These are phyloP conservation scores for Fusarium sp. DNA, from an alignment of 2,329 filamentous ascomycete genomes.

Conservation along the genomic window DNA sequence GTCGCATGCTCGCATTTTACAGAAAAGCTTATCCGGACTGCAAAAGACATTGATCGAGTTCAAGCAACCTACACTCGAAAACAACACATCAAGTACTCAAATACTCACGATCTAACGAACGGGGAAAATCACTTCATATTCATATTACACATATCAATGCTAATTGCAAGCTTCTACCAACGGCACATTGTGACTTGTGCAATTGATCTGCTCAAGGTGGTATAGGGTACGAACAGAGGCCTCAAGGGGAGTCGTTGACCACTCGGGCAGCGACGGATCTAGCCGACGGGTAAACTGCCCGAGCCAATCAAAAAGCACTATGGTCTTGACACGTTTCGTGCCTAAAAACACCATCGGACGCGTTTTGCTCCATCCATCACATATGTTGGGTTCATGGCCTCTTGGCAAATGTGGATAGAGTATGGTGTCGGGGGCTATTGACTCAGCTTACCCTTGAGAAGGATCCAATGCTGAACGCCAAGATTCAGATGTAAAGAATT, in stretches of 20 bases:
- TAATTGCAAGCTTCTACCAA: accelerated
- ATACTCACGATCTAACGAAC: too few relatives aligned
- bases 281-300: neutral
- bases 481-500: neutral
- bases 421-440: neutral
- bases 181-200: neutral
- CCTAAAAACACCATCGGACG: neutral
- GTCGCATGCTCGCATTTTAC: accelerated
- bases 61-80: too few relatives aligned
- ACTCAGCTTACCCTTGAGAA: neutral
- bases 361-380: neutral
- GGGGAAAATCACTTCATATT: too few relatives aligned
- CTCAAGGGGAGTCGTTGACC: accelerated
- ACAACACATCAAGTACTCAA: too few relatives aligned
- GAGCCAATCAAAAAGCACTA: neutral
- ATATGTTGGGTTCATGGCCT: neutral
- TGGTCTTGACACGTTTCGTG: neutral
- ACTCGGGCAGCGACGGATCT: neutral
- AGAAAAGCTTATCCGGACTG: too few relatives aligned
- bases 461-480: neutral
- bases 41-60: too few relatives aligned
- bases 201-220: neutral
- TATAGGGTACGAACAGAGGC: neutral
- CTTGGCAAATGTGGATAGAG: neutral
- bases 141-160: neutral